Base-by-base conservation (phyloP, 305 asterid species). In the Euphrasia arctica region DNA sequence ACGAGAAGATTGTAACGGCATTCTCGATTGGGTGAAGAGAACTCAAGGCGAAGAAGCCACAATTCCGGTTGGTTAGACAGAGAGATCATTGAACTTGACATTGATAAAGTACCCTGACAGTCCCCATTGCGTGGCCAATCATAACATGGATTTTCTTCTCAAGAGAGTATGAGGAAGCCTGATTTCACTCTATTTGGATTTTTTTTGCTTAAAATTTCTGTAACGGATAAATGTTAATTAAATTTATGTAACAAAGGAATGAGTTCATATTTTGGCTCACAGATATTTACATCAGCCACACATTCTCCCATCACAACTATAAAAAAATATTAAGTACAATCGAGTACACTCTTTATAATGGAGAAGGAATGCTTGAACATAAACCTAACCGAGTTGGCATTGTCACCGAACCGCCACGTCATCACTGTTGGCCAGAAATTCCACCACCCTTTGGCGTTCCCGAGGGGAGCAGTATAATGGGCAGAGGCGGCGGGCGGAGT, bases 21-120 rank as follows among this genome's bases (percentile, higher is more conserved):
- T 88, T 73, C 71, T 93, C 54, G 88, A 93, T 34, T 86, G 97
- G 97, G 85, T 93, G 80, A 77, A 73, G 74, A 79, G 25, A 75
- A 77, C 73, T 15, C 84, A 80, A 67, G 72, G 72, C 63, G 72
- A 82, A 65, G 70, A 83, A 64, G 65, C 76, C 31, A 48, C 78
- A 36, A 55, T 63, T 63, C 39, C 78, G 8, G 25, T 60, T 45
- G 43, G 64, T 65, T 73, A 69, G 64, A 59, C 18, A 48, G 18
- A 48, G 18, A n/a, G 14, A 14, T 48, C 54, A n/a, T 12, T 6
- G 14, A 12, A 48, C 18, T 48, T 48, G 18, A 48, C 5, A 1
- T 3, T n/a, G 22, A 48, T 48, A 14, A 2, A n/a, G 10, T 47
- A 13, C 52, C 3, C 13, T 4, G 18, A 3, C 18, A 45, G 14